phyloP scores from a whole-genome alignment of 1,284 basidiomycete species.

The Amylostereum areolatum region DNA sequence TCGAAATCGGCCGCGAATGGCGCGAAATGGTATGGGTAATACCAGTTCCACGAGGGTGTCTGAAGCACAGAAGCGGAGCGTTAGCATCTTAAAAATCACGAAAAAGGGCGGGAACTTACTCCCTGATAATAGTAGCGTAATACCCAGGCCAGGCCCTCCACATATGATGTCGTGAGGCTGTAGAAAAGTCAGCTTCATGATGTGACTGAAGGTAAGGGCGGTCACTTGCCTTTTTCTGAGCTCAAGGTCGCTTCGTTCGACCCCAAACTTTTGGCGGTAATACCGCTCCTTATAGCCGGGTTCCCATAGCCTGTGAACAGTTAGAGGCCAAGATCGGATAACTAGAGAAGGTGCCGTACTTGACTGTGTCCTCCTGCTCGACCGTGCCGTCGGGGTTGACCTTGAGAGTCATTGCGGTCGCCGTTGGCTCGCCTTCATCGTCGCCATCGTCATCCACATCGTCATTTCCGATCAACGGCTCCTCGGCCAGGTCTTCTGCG shows the following conservation, averaged over 20 bases:
- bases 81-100: conserved; percentile 6
- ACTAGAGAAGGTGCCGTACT: conserved; percentile 44
- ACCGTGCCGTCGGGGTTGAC: conserved; percentile 86
- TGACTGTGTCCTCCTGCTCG: conserved; percentile 89
- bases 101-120: conserved; percentile 37
- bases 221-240: conserved; percentile 68
- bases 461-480: conserved; percentile 30
- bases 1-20: conserved; percentile 96
- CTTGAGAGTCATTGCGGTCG: conserved; percentile 50
- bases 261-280: conserved; percentile 90
- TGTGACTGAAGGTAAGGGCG: conserved; percentile 2
- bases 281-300: conserved; percentile 95
- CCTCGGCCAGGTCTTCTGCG: conserved; percentile 36
- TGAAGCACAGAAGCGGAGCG: conserved; percentile 27
- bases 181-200: conserved; percentile 3
- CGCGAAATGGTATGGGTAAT: conserved; percentile 97
- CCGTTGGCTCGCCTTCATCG: conserved; percentile 36
- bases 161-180: conserved; percentile 80
- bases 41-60: conserved; percentile 99
- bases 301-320: conserved; percentile 73
- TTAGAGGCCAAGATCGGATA: conserved; percentile 4
- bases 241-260: conserved; percentile 65
- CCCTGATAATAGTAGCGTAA: conserved; percentile 99
- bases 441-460: conserved; percentile 46
- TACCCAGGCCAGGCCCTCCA: conserved; percentile 97